These are phyloP conservation scores for Beta lomatogona DNA, from an alignment of 179 eudicot species.

Conservation along the genomic window DNA sequence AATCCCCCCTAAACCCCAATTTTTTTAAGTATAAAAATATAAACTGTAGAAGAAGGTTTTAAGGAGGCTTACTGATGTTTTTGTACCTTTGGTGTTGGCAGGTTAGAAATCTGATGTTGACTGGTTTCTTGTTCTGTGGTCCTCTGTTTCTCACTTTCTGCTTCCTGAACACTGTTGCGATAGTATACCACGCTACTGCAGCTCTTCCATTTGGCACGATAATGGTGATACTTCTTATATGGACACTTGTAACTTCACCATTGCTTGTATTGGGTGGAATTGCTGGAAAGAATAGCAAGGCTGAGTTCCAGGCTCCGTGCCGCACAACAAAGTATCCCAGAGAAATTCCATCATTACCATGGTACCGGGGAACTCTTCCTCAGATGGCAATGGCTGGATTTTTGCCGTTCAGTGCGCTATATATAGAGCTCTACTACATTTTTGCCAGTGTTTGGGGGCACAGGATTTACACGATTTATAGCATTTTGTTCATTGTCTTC, in stretches of 20 bases:
- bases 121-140: constrained; percentile 49
- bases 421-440: constrained; percentile 49
- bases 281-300: constrained; percentile 53
- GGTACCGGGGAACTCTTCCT: constrained; percentile 45
- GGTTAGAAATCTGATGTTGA: constrained; percentile 46
- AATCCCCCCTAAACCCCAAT: neutral
- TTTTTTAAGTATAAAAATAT: too few relatives aligned
- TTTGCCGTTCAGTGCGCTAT: constrained; percentile 51
- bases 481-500: constrained; percentile 54
- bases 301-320: constrained; percentile 49
- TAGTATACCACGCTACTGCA: constrained; percentile 47
- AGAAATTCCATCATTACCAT: constrained; percentile 44
- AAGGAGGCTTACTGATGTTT: constrained; percentile 9
- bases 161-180: constrained; percentile 53
- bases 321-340: constrained; percentile 49
- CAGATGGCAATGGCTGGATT: constrained; percentile 59
- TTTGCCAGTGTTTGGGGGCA: constrained; percentile 57
- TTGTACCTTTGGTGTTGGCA: constrained; percentile 27
- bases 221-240: constrained; percentile 46
- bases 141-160: constrained; percentile 50
- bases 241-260: constrained; percentile 50
- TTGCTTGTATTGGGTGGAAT: constrained; percentile 51
- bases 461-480: constrained; percentile 52
- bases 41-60: too few relatives aligned
- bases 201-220: constrained; percentile 55